These are phyloP conservation scores for Saussurea involucrata DNA, from an alignment of 129 eudicot species.

Conservation along the genomic window DNA sequence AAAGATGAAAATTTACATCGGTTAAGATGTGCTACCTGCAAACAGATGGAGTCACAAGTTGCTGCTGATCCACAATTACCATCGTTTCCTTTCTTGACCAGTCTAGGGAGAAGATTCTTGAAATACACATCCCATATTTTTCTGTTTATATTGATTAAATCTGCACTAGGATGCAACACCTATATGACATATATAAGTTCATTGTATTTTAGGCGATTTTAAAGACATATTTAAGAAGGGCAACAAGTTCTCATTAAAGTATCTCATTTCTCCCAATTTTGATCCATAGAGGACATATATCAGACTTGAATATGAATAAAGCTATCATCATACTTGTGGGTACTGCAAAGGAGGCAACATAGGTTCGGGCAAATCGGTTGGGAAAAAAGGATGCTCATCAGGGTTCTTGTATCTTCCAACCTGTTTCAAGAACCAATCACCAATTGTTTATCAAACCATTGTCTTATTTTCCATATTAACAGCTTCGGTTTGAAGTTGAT, in stretches of 20 bases:
- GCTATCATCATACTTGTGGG: constrained; percentile 58
- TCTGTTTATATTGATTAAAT: constrained; percentile 65
- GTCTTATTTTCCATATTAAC: not conserved
- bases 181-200: constrained; percentile 18
- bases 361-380: constrained; percentile 68
- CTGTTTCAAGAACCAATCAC: constrained; percentile 36
- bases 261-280: not conserved
- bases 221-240: not conserved
- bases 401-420: constrained; percentile 90
- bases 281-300: not conserved
- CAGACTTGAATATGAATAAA: not conserved
- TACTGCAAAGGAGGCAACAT: constrained; percentile 85
- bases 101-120: constrained; percentile 68
- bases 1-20: not conserved
- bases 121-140: constrained; percentile 81
- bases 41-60: constrained; percentile 71
- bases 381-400: constrained; percentile 96
- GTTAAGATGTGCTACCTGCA: constrained; percentile 55
- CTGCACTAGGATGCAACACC: constrained; percentile 75
- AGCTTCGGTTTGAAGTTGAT: constrained; percentile 2
- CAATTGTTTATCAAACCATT: not conserved
- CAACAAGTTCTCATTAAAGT: not conserved
- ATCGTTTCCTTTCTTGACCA: constrained; percentile 78
- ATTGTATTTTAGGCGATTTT: not conserved
- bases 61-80: constrained; percentile 83